Base-by-base conservation (phyloP, 495 filamentous ascomycete species). In the Geoglossum glabrum region DNA sequence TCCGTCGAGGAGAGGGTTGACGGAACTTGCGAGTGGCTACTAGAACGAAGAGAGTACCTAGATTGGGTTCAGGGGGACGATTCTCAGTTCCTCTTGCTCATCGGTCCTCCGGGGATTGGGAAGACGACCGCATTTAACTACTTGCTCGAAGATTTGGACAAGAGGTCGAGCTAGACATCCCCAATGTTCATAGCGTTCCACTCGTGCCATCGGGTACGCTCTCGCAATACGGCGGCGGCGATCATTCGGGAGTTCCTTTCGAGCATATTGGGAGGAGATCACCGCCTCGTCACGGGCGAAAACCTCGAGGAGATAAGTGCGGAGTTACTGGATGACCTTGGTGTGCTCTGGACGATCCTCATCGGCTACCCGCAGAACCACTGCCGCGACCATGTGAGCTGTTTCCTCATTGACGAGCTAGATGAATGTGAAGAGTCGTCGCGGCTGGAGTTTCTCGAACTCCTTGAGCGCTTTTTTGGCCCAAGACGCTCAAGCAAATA, bases 191-290 rank as follows among this genome's bases (percentile, higher is more conserved):
- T 60, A 5, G 58, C 40, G 3, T 60, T 60, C 52, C 60, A 45
- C 55, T 60, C 60, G 11, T 60, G 58, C 54, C 57, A 60, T 21
- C 36, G 60, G 60, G 31, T 26, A 60, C 25, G 26, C 40, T 4
- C 54, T n/a, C n/a, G 58, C 7, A 60, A 60, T 25, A 27, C 26
- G 5, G 57, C 58, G 8, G 17, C 19, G 4, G 56, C 58, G 6
- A 60, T 60, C 23, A 5, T 59, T 33, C 43, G 57, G 31, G 51
- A 25, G 13, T 2, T 59, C 21, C 9, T 59, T 19, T 31, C 13
- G 26, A 51, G 57, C 23, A 30, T 59, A 13, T 26, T 59, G 27
- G 4, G 3, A 8, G 3, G 19, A 52, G 3, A 31, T 1, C n/a
- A 13, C 5, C 30, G 15, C 2, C 23, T 59, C 3, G 30, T 55